These are phyloP conservation scores for Podospora bellae-mahoneyi DNA, from an alignment of 495 filamentous ascomycete species.

Conservation along the genomic window DNA sequence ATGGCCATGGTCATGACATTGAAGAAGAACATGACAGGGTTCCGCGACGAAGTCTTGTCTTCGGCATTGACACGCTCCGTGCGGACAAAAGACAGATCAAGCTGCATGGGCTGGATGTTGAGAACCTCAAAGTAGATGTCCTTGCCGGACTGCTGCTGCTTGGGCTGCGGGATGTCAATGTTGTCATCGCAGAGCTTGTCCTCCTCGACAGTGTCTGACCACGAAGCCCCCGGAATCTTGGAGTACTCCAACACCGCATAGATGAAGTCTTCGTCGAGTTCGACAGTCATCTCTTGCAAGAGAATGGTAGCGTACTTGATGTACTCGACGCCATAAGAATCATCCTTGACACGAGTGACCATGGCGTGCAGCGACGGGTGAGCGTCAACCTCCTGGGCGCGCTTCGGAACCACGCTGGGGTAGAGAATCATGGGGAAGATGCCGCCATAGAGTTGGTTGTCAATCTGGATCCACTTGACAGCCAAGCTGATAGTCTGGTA, in stretches of 20 bases:
- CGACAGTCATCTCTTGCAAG: conserved; percentile 95
- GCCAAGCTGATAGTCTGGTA: conserved; percentile 87
- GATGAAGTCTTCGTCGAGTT: conserved; percentile 97
- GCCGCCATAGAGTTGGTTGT: conserved; percentile 97
- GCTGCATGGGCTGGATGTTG: conserved; percentile 95
- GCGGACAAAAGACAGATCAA: conserved; percentile 94
- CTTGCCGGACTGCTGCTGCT: conserved; percentile 72
- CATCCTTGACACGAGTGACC: conserved; percentile 93
- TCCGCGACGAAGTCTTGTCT: conserved; percentile 82
- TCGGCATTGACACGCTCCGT: conserved; percentile 96
- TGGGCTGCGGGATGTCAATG: conserved; percentile 89
- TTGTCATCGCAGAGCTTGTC: conserved; percentile 85
- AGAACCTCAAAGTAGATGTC: conserved; percentile 97
- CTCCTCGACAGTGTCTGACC: conserved; percentile 74
- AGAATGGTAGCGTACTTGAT: conserved; percentile 96
- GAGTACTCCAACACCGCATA: conserved; percentile 93
- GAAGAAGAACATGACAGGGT: conserved; percentile 96
- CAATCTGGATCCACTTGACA: conserved; percentile 98
- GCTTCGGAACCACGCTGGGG: conserved; percentile 97
- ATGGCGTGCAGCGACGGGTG: conserved; percentile 91
- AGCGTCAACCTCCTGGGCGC: conserved; percentile 91
- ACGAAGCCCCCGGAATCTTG: conserved; percentile 90
- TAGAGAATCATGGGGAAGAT: conserved; percentile 98
- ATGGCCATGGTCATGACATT: conserved; percentile 99
- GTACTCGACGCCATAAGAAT: conserved; percentile 95